phyloP scores from a whole-genome alignment of 2,329 filamentous ascomycete genomes.

The Beauveria pseudobassiana region DNA sequence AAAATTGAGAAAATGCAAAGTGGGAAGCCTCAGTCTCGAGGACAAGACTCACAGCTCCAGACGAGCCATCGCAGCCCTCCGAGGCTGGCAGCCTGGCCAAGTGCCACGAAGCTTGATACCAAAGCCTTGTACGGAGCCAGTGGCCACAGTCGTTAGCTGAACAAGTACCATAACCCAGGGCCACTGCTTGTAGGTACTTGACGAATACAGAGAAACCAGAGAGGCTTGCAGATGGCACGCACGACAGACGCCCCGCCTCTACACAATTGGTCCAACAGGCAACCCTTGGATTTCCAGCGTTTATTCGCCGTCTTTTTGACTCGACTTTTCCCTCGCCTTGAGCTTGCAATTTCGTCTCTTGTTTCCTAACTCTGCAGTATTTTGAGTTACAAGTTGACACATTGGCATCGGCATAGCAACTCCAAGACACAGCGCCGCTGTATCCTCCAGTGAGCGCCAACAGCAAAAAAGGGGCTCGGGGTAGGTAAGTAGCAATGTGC shows the following conservation, averaged over 20 bases:
- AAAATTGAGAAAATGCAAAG: no score
- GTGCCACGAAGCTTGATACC: constrained; percentile 3
- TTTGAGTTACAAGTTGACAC: not conserved
- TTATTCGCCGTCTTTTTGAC: not conserved
- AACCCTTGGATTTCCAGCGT: not conserved
- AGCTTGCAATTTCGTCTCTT: not conserved
- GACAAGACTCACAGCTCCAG: not conserved
- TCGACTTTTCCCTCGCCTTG: not conserved
- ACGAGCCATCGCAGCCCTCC: not conserved
- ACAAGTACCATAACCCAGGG: not conserved
- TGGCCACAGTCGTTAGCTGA: not conserved
- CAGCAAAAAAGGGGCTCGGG: not conserved
- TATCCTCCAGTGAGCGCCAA: not conserved
- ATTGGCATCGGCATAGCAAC: not conserved
- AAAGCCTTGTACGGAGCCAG: not conserved
- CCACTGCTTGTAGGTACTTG: not conserved
- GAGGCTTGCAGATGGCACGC: constrained; percentile 3
- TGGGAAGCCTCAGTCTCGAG: no score
- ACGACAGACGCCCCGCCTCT: constrained; percentile 3
- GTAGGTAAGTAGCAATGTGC: not conserved
- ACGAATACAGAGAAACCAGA: not conserved
- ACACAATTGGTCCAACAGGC: not conserved
- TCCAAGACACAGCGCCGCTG: not conserved
- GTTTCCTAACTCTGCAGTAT: not conserved
- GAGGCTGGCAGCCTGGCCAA: not conserved